These are phyloP conservation scores for Eucalyptus guilfoylei DNA, from an alignment of 345 rosid genomes.

Conservation along the genomic window DNA sequence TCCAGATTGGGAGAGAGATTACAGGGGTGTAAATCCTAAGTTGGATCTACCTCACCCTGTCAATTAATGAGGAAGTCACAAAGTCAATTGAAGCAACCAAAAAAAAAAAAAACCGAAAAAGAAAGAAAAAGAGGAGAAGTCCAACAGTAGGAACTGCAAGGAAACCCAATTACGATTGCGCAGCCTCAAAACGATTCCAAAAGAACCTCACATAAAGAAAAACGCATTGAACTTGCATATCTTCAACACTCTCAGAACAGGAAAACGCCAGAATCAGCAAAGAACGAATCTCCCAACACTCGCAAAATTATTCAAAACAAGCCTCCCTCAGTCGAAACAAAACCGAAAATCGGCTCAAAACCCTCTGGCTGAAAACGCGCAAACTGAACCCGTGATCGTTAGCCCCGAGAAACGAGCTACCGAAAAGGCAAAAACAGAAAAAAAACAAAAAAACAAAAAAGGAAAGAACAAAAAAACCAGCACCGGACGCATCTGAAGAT, in stretches of 20 bases:
- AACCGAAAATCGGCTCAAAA: not conserved
- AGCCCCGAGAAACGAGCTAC: not conserved
- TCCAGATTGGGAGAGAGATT: not conserved
- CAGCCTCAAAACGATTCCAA: not conserved
- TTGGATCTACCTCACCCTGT: not conserved
- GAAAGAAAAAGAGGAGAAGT: not conserved
- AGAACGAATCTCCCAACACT: not conserved
- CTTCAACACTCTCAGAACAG: not conserved
- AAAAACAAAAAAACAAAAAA: not conserved
- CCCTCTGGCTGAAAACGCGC: not conserved
- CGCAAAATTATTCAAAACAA: not conserved
- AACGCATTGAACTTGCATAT: not conserved
- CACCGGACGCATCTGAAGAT: not conserved
- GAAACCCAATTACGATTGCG: not conserved
- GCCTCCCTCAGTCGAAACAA: not conserved
- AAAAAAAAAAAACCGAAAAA: not conserved
- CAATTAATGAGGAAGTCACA: not conserved
- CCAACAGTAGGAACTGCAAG: not conserved
- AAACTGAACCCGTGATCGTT: not conserved
- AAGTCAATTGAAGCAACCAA: not conserved
- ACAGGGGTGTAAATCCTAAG: not conserved
- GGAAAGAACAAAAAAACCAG: not conserved
- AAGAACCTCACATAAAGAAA: not conserved
- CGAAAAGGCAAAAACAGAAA: not conserved
- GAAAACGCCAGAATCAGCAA: not conserved